Base-by-base conservation (phyloP, 371 early-diverging fungal genomes). In the Mucor ambiguus region DNA sequence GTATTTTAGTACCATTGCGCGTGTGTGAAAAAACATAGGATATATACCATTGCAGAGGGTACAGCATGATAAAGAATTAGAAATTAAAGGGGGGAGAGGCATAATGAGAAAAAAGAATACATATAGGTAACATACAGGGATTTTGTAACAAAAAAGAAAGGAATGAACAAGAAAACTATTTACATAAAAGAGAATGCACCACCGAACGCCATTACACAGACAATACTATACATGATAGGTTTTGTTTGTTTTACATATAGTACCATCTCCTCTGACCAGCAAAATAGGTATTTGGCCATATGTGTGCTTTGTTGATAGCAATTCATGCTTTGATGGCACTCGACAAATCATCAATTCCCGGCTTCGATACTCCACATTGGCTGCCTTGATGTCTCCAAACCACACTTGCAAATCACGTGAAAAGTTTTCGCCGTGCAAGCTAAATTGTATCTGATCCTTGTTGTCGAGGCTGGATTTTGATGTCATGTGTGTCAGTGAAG, bases 361-460 rank as follows among this genome's bases (percentile, higher is more conserved):
- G 43, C 79, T 76, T 32, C 73, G 52, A 59, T 77, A 82, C 44
- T 82, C 82, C 1, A 67, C 63, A 33, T 71, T 71, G 3, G 69
- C 29, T 1, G 76, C 64, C 32, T 72, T 73, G 57, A 76, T 52
- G 56, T 79, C 85, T 8, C 86, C 92, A 72, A 93, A 92, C 85
- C 88, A 85, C 6, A 93, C 85, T 12, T 86, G 82, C 70, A 91
- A 73, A 63, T 90, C 89, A 0, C 87, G 83, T 2, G 88, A 72
- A 62, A 92, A 91, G 60, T 90, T 90, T 35, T 88, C 82, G 3
- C 82, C 82, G 46, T 79, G 76, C 16, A 82, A 48, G 3, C 71
- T 64, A 33, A 79, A 43, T 28, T 49, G 33, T 1, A 49, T 14
- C 22, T 61, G 49, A 22, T 61, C 52, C 28, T 54, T 56, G 26